Evolutionary conservation across 2,329 filamentous ascomycete genomes (phyloP).

Genomic region (Curvularia lunata): DNA sequence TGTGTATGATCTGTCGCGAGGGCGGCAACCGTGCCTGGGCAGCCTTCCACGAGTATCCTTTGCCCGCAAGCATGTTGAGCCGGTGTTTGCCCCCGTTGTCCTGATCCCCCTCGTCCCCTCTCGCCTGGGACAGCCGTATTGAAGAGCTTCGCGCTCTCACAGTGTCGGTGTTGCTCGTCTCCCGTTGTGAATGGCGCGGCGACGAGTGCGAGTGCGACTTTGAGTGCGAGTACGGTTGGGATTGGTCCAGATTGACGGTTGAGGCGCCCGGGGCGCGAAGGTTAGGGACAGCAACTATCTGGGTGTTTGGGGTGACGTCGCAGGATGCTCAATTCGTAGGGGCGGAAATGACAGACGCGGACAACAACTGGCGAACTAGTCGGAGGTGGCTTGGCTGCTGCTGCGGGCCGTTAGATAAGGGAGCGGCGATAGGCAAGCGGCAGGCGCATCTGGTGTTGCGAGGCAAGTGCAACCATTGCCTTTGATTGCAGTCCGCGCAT

Average conservation of each 20-base stretch:
- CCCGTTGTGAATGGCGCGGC: slow-evolving; percentile 40
- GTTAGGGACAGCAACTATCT: neutral
- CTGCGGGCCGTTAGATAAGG: neutral
- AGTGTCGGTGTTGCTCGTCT: slow-evolving; percentile 34
- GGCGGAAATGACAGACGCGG: slow-evolving; percentile 13
- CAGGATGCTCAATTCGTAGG: slow-evolving; percentile 9
- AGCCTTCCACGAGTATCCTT: slow-evolving; percentile 91
- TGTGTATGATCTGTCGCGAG: slow-evolving; percentile 66
- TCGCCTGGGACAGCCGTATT: slow-evolving; percentile 41
- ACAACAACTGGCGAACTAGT: slow-evolving; percentile 1
- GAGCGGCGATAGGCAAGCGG: slow-evolving; percentile 7
- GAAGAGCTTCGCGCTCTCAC: slow-evolving; percentile 42
- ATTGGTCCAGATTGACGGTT: slow-evolving; percentile 39
- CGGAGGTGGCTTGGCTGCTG: neutral
- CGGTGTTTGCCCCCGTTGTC: slow-evolving; percentile 22
- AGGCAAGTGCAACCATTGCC: slow-evolving; percentile 7
- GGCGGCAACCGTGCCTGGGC: slow-evolving; percentile 80
- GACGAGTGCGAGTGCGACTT: slow-evolving; percentile 25
- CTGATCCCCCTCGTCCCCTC: slow-evolving; percentile 35
- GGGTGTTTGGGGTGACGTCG: slow-evolving; percentile 13
- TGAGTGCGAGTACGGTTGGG: slow-evolving; percentile 16
- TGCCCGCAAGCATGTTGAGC: slow-evolving; percentile 79
- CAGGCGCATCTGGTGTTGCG: slow-evolving; percentile 12
- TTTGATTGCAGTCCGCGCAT: slow-evolving; percentile 8
- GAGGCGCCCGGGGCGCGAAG: slow-evolving; percentile 20